Conservation (phyloP, 805 yeast genomes). For the Myxozyma melibiosi region DNA sequence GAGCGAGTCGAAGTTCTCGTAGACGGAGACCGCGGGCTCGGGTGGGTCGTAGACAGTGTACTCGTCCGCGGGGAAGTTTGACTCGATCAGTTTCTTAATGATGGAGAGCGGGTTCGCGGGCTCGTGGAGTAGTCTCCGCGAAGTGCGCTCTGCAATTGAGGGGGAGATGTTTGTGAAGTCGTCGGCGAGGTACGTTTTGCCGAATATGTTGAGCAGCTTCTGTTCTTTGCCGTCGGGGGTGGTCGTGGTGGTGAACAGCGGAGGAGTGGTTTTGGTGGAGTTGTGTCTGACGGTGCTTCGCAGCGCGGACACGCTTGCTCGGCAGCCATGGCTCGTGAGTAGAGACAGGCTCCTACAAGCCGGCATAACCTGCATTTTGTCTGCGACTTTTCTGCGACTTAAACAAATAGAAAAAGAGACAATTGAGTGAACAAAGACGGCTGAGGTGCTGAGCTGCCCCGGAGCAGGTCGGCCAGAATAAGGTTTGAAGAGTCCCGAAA, state of each 20-base stretch:
- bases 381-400: too few species aligned
- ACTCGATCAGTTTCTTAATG: conserved; percentile 70
- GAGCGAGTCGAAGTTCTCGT: conserved; percentile 85
- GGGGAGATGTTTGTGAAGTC: conserved; percentile 86
- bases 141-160: conserved; percentile 66
- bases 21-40: conserved; percentile 77
- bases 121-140: conserved; percentile 71
- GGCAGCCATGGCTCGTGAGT: not conserved
- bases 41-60: conserved; percentile 79
- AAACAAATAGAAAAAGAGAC: too few species aligned
- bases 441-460: too few species aligned
- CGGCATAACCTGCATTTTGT: not conserved
- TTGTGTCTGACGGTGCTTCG: not conserved
- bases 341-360: not conserved
- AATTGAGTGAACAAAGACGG: too few species aligned
- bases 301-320: not conserved
- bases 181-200: conserved; percentile 48
- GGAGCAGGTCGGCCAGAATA: too few species aligned
- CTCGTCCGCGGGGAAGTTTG: conserved; percentile 55
- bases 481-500: too few species aligned
- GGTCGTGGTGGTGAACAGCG: not conserved
- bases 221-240: too few species aligned
- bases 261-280: not conserved
- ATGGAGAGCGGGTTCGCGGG: conserved; percentile 89
- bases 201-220: conserved; percentile 1